Base-by-base conservation (phyloP, 805 yeast genomes). In the Metschnikowia baotianmanensis region DNA sequence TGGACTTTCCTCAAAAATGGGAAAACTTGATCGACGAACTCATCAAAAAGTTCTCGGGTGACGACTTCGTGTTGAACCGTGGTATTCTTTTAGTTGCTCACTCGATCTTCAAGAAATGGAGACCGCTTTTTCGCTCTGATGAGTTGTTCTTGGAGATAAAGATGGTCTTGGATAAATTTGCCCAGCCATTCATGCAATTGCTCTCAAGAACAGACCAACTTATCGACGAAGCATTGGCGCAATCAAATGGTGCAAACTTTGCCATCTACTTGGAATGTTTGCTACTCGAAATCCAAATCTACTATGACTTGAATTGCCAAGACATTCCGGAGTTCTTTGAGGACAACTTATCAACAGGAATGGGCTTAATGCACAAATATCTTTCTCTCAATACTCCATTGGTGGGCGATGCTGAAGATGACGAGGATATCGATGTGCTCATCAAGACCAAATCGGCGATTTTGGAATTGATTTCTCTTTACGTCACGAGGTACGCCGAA, bases 281-380 rank as follows among this genome's bases (percentile, higher is more conserved):
- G 51, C 66, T 83, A 36, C 64, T 89, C 17, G 71, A 90, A 39
- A 63, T 84, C 25, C 91, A 93, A 59, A 78, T 95, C 26, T 95
- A 86, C 63, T 88, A 81, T 59, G 99, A 93, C 61, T 78, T 93
- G 56, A 93, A 93, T 62, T 91, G 97, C 64, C 99, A 95, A 66
- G 99, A 93, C 64, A 83, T 93, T 39, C 99, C 99, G 1, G 99
- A 90, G 63, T 93, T 91, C 58, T 93, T 93, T 59, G 99, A 95
- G 65, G 98, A 93, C 64, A 77, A 93, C 59, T 66, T 93, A 62
- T 67, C 73, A 29, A 68, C 65, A 13, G 89, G 95, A 39, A 86
- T 95, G 93, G 71, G 72, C 5, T 76, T 90, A 21, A 71, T 90
- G 51, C 95, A 88, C 59, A 86, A 85, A 63, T 91, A 90, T 59